phyloP scores from a whole-genome alignment of 2,329 filamentous ascomycete species.

The Paramyrothecium roridum region DNA sequence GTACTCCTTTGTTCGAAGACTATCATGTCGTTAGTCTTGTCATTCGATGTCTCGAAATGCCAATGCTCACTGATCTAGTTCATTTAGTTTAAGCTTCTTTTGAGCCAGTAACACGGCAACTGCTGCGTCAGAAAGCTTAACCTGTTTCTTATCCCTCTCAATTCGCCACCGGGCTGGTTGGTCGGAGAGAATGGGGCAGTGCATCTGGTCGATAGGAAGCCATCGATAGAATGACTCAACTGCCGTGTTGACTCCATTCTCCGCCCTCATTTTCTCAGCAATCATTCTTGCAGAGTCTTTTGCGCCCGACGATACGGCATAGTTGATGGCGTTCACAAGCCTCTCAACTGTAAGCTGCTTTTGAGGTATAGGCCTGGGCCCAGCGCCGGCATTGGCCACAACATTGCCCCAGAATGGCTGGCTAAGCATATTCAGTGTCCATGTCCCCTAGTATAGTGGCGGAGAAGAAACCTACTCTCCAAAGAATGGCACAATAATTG shows the following conservation, averaged over 20 bases:
- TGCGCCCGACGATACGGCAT: neutral
- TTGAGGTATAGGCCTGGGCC: conserved; percentile 30
- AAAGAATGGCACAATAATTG: conserved; percentile 72
- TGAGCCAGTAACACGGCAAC: neutral
- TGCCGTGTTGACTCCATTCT: neutral
- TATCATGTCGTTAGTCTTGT: neutral
- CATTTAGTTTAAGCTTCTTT: neutral
- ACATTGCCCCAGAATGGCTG: conserved; percentile 39
- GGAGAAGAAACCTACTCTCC: conserved; percentile 30
- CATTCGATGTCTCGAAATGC: neutral
- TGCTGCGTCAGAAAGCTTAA: neutral
- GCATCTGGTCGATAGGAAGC: neutral
- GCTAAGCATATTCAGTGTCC: conserved; percentile 1
- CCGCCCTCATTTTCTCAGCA: neutral
- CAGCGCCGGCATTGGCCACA: conserved; percentile 34
- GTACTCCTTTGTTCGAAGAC: neutral
- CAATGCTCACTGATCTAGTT: neutral
- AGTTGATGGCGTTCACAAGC: conserved; percentile 29
- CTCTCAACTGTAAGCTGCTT: conserved; percentile 27
- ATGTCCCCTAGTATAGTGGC: too few relatives aligned
- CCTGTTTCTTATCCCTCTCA: neutral
- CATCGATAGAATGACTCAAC: neutral
- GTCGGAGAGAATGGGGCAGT: neutral
- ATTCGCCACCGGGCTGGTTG: neutral
- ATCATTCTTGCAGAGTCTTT: neutral